A percentile compares a stretch with the other conserved stretches of the same genome.
phyloP scores from a whole-genome alignment of 306 rosid genomes.

The Leucaena leucocephala region DNA sequence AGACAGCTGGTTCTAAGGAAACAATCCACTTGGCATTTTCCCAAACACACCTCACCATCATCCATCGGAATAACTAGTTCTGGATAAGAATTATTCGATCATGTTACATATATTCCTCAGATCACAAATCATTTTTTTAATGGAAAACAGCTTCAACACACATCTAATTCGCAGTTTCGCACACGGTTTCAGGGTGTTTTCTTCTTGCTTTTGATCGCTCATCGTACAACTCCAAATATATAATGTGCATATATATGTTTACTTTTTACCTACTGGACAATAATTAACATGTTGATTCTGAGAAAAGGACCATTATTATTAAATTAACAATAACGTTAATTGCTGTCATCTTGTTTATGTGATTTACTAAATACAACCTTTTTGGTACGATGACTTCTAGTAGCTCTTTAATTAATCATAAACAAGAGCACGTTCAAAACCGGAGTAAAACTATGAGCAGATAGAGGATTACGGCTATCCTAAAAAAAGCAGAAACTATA shows the following conservation, averaged over 20 bases:
- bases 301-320: not conserved
- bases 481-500: not conserved
- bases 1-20: not conserved
- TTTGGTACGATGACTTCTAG: not conserved
- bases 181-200: not conserved
- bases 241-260: not conserved
- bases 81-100: not conserved
- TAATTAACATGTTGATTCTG: not conserved
- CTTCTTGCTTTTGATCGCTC: not conserved
- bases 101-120: not conserved
- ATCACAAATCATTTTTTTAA: not conserved
- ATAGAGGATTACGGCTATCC: not conserved
- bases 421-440: not conserved
- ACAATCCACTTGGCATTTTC: constrained; percentile 6
- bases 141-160: not conserved
- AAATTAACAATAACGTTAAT: not conserved
- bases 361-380: not conserved
- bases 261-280: not conserved
- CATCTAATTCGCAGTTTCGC: not conserved
- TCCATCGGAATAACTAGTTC: not conserved
- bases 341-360: not conserved
- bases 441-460: not conserved
- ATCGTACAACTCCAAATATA: not conserved
- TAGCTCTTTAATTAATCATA: not conserved
- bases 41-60: not conserved